Percentiles rank a stretch among this genome's conserved stretches.
phyloP scores from a whole-genome alignment of 768 basidiomycete genomes.

The Pleurotus platypus region DNA sequence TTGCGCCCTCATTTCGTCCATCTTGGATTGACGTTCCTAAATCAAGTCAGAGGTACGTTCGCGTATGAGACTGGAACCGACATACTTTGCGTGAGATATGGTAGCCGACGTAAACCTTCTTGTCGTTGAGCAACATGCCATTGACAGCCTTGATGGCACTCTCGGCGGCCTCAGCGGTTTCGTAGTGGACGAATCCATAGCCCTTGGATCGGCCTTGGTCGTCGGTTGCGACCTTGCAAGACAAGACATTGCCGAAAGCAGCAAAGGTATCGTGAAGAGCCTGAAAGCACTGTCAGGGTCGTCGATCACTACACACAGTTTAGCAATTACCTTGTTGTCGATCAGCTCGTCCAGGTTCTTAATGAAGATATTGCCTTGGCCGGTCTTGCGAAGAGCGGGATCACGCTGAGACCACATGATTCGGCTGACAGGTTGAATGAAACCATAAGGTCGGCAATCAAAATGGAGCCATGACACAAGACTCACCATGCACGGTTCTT shows the following conservation, averaged over 20 bases:
- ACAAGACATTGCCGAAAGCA: slow-evolving; percentile 97
- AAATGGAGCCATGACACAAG: slow-evolving; percentile 8
- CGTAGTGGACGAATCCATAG: slow-evolving; percentile 99
- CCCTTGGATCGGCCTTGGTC: slow-evolving; percentile 95
- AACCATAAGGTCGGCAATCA: slow-evolving; percentile 10
- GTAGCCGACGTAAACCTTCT: slow-evolving; percentile 97
- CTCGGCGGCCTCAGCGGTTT: slow-evolving; percentile 94
- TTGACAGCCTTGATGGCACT: slow-evolving; percentile 98
- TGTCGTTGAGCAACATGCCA: slow-evolving; percentile 99
- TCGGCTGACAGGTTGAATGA: slow-evolving; percentile 49
- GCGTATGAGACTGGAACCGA: slow-evolving; percentile 4
- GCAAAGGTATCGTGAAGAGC: slow-evolving; percentile 99
- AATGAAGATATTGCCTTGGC: slow-evolving; percentile 99
- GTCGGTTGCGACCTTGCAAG: slow-evolving; percentile 98
- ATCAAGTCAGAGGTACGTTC: background rate
- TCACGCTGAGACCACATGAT: slow-evolving; percentile 99
- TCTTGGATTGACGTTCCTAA: slow-evolving; percentile 94
- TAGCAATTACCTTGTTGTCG: slow-evolving; percentile 81
- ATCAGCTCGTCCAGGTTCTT: slow-evolving; percentile 97
- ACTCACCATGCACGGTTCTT: slow-evolving; percentile 93
- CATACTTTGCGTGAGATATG: slow-evolving; percentile 94
- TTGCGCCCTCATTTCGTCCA: slow-evolving; percentile 95
- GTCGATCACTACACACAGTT: background rate
- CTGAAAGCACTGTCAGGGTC: slow-evolving; percentile 30
- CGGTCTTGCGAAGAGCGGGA: slow-evolving; percentile 98